Conservation (phyloP, 2,329 filamentous ascomycete species). For the Leptodontidium sp. region DNA sequence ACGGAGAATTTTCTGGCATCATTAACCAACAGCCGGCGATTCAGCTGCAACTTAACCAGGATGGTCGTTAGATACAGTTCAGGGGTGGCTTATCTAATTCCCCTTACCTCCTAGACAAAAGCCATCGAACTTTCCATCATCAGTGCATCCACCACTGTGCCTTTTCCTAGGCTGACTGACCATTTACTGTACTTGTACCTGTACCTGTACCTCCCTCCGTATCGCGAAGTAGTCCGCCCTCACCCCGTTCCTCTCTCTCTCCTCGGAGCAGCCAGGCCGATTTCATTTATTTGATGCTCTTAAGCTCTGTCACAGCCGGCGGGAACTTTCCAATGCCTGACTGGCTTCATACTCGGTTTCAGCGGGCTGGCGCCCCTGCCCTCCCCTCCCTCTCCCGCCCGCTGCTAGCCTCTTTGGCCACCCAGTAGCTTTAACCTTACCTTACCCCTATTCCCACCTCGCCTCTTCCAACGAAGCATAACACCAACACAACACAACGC, state of each 20-base stretch:
- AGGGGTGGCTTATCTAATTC: constrained; percentile 9
- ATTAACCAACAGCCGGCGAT: background rate
- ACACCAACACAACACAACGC: background rate
- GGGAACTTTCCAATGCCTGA: background rate
- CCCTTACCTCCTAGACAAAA: background rate
- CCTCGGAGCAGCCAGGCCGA: constrained; percentile 1
- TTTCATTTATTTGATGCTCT: constrained; percentile 14
- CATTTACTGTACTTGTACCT: background rate
- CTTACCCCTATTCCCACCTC: constrained; percentile 8
- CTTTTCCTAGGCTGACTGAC: background rate
- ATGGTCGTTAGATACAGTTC: background rate
- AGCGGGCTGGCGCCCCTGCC: background rate
- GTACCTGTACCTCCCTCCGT: too few species aligned
- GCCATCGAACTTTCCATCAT: background rate
- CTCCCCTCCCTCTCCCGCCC: background rate
- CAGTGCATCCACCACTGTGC: too few species aligned
- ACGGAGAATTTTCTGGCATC: background rate
- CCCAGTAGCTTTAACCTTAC: background rate
- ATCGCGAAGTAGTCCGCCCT: too few species aligned
- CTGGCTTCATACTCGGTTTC: constrained; percentile 11
- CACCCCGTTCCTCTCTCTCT: too few species aligned
- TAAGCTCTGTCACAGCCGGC: constrained; percentile 8
- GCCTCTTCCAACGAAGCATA: background rate
- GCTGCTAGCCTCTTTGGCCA: background rate
- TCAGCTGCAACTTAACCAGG: background rate